phyloP scores from a whole-genome alignment of 805 yeast species.

The Groenewaldozyma salmanticensis region DNA sequence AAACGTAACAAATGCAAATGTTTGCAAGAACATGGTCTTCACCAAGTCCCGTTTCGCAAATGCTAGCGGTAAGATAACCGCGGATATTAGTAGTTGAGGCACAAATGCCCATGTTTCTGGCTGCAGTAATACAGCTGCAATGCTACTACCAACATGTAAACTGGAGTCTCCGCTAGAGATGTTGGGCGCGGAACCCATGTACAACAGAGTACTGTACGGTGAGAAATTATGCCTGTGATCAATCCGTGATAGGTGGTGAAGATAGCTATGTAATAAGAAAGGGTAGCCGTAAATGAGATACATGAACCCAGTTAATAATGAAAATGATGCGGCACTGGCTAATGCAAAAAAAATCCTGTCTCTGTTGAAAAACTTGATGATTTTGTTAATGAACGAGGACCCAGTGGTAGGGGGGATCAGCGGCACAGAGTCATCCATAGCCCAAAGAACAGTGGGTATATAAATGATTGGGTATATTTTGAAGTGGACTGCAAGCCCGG shows the following conservation, averaged over 20 bases:
- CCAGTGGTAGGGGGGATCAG: too few species aligned
- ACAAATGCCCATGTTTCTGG: slow-evolving; percentile 60
- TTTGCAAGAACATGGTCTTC: slow-evolving; percentile 60
- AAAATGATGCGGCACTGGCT: slow-evolving; percentile 36
- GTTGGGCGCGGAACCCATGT: slow-evolving; percentile 28
- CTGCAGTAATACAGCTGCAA: slow-evolving; percentile 24
- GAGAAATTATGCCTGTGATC: slow-evolving; percentile 97
- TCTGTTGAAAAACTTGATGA: slow-evolving; percentile 28
- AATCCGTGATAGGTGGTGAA: slow-evolving; percentile 71
- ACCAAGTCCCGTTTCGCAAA: slow-evolving; percentile 36
- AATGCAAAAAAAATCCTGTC: slow-evolving; percentile 35
- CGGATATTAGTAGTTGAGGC: slow-evolving; percentile 66
- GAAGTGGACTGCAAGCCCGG: slow-evolving; percentile 80
- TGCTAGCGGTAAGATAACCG: slow-evolving; percentile 46
- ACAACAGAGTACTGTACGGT: slow-evolving; percentile 63
- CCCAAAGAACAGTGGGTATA: slow-evolving; percentile 57
- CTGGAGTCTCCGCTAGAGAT: slow-evolving; percentile 4
- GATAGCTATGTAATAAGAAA: slow-evolving; percentile 64
- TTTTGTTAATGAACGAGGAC: too few species aligned
- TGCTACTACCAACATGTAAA: slow-evolving; percentile 66
- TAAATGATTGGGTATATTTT: slow-evolving; percentile 90
- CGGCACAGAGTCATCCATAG: slow-evolving; percentile 22
- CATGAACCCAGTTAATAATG: slow-evolving; percentile 47
- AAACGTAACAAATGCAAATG: slow-evolving; percentile 66
- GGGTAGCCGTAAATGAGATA: slow-evolving; percentile 61